Evolutionary conservation across 495 filamentous ascomycete species (phyloP), one percentile per base, ranked within the genome.

Genomic region (Alectoria sarmentosa): DNA sequence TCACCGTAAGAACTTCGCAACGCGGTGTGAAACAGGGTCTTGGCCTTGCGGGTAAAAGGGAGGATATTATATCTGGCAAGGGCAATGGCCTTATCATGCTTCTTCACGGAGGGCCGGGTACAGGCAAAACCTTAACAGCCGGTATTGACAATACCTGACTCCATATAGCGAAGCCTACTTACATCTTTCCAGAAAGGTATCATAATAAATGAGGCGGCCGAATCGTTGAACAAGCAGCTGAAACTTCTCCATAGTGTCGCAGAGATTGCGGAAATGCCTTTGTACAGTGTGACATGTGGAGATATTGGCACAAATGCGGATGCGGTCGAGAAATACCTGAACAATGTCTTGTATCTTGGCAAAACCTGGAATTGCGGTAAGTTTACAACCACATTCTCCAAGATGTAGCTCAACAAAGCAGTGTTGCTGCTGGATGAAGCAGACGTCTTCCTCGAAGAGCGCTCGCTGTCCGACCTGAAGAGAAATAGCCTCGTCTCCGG

Each of bases 391-490:
- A n/a, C n/a, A n/a, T n/a, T n/a, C n/a, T n/a, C n/a, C n/a, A n/a
- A n/a, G n/a, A n/a, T n/a, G n/a, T n/a, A n/a, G n/a, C n/a, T n/a
- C n/a, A n/a, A n/a, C n/a, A n/a, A n/a, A n/a, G n/a, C n/a, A n/a
- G n/a, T 83, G 57, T 70, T 84, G 0, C 74, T 85, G 0, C 76
- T 90, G 1, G 87, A 90, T 61, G 86, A 90, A 72, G 84, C 83
- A 42, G 87, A 90, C 60, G 82, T 88, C 9, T 88, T 88, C 75
- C 77, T 89, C 26, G 82, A 87, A 73, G 78, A 72, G 60, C 74
- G 76, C 8, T 65, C 73, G 13, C 77, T 75, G 57, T 69, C 75
- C 68, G 66, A 72, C 54, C 11, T 75, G 23, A 23, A 52, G 30
- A 56, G 69, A n/a, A 75, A 74, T 39, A 58, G 19, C 5, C 64